These are phyloP conservation scores for Pseudozyma flocculosa DNA, from an alignment of 1,284 basidiomycete species.

Conservation along the genomic window DNA sequence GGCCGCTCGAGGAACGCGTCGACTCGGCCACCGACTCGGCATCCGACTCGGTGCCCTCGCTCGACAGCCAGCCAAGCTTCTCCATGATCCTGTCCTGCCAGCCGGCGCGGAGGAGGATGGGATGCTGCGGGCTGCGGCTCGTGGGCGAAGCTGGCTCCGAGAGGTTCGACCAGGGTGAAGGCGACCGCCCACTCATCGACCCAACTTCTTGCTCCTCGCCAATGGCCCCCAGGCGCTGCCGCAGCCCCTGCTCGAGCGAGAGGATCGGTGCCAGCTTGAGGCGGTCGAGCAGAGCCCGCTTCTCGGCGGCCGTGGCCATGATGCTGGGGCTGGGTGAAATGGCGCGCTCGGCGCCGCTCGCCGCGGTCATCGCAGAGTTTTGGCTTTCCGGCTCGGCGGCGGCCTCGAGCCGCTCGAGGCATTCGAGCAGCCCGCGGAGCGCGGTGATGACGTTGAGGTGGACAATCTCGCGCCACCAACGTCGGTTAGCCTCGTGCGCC, in stretches of 20 bases:
- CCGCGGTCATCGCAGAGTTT: too few species aligned
- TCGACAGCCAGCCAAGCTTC: too few species aligned
- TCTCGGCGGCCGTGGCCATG: too few species aligned
- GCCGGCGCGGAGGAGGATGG: not conserved
- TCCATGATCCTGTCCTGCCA: not conserved
- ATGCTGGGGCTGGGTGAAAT: too few species aligned
- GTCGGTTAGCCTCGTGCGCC: constrained; percentile 30
- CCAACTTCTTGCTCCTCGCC: constrained; percentile 3
- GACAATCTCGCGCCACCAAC: constrained; percentile 27
- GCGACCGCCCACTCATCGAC: not conserved
- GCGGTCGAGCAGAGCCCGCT: not conserved
- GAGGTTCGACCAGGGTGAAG: not conserved
- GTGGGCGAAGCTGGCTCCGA: not conserved
- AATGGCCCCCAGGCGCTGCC: constrained; percentile 1
- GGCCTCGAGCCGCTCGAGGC: constrained; percentile 3
- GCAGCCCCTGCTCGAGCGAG: constrained; percentile 2
- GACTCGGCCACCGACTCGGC: not conserved
- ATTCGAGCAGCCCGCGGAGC: constrained; percentile 21
- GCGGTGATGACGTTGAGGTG: constrained; percentile 32
- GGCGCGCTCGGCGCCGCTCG: too few species aligned
- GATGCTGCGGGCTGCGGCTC: not conserved
- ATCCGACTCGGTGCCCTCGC: not conserved
- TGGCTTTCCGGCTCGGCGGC: too few species aligned
- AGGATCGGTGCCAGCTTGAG: constrained; percentile 6
- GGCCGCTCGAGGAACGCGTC: not conserved